Evolutionary conservation across 768 basidiomycete species (phyloP), one percentile per base, ranked within the genome.

Genomic region (Mycena alexandri): DNA sequence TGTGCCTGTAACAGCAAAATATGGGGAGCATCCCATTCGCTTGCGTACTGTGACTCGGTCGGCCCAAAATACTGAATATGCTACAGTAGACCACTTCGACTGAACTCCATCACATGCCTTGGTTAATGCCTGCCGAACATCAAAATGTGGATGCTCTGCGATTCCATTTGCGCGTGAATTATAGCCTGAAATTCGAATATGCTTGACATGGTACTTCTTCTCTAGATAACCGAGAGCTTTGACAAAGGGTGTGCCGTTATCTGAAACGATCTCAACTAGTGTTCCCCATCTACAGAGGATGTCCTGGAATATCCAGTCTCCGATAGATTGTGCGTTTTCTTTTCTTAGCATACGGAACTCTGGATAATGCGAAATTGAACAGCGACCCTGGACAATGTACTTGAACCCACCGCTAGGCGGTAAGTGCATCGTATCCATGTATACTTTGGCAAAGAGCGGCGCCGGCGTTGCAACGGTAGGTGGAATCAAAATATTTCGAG

Each of bases 31-130:
- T 2, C 75, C 75, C n/a, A 61, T 68, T 1, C 13, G 14, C 9
- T 48, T 42, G 16, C 64, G 43, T 14, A 65, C 57, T 9, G 74
- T 74, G 12, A 71, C 62, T 14, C 65, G 66, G 16, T 76, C 71
- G 13, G 74, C 70, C 74, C 74, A 73, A 22, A 76, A 69, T 42
- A 44, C 74, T 63, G 72, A 24, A 21, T 34, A 22, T 44, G 65
- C 10, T 55, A 34, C n/a, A 48, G 44, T 3, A 56, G 60, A 9
- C 63, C 62, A 54, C 11, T 25, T 24, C 12, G 10, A 29, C 29
- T 46, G 25, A 12, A 19, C 56, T 22, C 56, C 56, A 46, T 58
- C 56, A 34, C 11, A 14, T 13, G 56, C 56, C 16, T 58, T 58
- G 56, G 19, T 19, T 9, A 58, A 44, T 22, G 19, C 7, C 10